A percentile compares a stretch with the other conserved stretches of the same genome.
Evolutionary conservation across 2,329 filamentous ascomycete genomes (phyloP).

Genomic region (Colletotrichum falcatum): DNA sequence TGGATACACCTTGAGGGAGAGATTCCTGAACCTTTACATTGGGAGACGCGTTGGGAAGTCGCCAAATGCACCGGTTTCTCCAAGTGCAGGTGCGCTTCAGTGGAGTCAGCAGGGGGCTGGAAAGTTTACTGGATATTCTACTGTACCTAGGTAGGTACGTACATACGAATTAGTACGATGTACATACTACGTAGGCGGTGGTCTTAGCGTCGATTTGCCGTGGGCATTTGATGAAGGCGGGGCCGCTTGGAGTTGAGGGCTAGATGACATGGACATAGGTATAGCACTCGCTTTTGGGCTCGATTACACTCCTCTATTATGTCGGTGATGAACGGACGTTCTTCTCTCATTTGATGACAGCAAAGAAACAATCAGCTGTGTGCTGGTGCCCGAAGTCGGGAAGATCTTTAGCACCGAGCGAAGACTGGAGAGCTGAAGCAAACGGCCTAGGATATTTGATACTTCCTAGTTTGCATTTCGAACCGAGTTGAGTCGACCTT

Average conservation of each 20-base stretch:
- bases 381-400: not conserved
- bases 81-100: conserved; percentile 17
- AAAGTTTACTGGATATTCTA: conserved; percentile 17
- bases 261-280: not conserved
- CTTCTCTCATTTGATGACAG: not conserved
- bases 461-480: not conserved
- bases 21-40: conserved; percentile 16
- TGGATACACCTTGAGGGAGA: conserved; percentile 5
- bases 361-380: not conserved
- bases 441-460: no score
- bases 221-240: not conserved
- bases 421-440: not conserved
- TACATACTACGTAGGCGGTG: conserved; percentile 6
- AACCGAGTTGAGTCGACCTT: no score
- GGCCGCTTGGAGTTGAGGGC: not conserved
- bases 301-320: not conserved
- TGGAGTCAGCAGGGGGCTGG: conserved; percentile 22
- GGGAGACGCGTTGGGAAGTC: conserved; percentile 28
- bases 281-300: not conserved
- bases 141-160: no score
- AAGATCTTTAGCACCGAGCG: not conserved
- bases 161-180: no score
- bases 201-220: conserved; percentile 9
- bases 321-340: not conserved
- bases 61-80: conserved; percentile 18